Conservation (phyloP, 2,329 filamentous ascomycete species). For the Cytospora paraplurivora region DNA sequence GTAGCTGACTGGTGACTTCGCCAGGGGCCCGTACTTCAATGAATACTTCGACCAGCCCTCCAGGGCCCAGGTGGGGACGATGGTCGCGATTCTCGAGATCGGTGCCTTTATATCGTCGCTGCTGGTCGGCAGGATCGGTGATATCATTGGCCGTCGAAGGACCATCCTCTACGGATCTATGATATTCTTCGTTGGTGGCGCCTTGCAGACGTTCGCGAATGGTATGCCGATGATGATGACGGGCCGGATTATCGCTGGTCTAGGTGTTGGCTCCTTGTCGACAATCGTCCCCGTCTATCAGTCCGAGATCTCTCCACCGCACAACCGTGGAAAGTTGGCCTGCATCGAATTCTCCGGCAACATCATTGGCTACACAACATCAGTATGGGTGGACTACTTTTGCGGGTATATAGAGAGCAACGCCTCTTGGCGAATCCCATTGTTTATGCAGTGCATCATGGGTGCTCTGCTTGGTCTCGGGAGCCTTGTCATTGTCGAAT, state of each 20-base stretch:
- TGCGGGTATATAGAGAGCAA: slow-evolving; percentile 87
- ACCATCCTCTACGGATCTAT: slow-evolving; percentile 94
- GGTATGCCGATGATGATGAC: slow-evolving; percentile 89
- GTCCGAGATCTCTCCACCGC: slow-evolving; percentile 92
- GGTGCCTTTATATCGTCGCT: slow-evolving; percentile 91
- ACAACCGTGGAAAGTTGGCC: slow-evolving; percentile 92
- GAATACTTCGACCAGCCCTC: slow-evolving; percentile 91
- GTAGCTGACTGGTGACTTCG: slow-evolving; percentile 11
- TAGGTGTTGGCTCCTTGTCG: slow-evolving; percentile 85
- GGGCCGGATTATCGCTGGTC: slow-evolving; percentile 79
- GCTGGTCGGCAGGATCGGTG: slow-evolving; percentile 82
- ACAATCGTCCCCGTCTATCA: slow-evolving; percentile 94
- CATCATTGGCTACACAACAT: slow-evolving; percentile 92
- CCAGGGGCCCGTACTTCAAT: slow-evolving; percentile 81
- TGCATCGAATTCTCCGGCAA: slow-evolving; percentile 99
- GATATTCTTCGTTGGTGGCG: slow-evolving; percentile 83
- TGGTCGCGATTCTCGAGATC: slow-evolving; percentile 95
- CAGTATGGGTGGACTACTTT: slow-evolving; percentile 98
- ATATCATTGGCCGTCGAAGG: slow-evolving; percentile 83
- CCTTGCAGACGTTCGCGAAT: slow-evolving; percentile 77
- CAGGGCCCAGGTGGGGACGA: slow-evolving; percentile 85
- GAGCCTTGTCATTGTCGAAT: slow-evolving; percentile 93
- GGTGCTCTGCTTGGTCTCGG: slow-evolving; percentile 81
- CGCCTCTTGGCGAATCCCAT: slow-evolving; percentile 85
- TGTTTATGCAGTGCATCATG: slow-evolving; percentile 95